Evolutionary conservation across 2,329 filamentous ascomycete species (phyloP).

Genomic region (Xylaria multiplex): DNA sequence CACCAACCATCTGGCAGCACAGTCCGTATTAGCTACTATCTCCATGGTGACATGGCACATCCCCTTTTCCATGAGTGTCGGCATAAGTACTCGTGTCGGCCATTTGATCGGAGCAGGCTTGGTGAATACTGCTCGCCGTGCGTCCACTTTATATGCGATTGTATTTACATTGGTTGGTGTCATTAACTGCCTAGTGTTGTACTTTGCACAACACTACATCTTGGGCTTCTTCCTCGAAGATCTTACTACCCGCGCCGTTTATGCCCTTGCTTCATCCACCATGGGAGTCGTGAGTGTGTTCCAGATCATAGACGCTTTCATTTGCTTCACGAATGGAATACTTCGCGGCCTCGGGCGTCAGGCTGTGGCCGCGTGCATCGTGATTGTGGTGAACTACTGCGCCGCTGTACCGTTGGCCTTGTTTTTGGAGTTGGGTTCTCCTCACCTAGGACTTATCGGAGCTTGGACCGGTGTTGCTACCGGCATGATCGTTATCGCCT

Average conservation of each 20-base stretch:
- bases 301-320: conserved; percentile 49
- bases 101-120: conserved; percentile 55
- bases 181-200: conserved; percentile 49
- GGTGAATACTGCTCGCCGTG: conserved; percentile 48
- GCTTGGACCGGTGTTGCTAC: conserved; percentile 51
- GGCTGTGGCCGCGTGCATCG: conserved; percentile 51
- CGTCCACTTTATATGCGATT: conserved; percentile 46
- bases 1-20: conserved; percentile 55
- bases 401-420: conserved; percentile 52
- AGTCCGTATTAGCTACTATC: conserved; percentile 54
- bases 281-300: conserved; percentile 50
- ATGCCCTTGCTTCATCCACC: conserved; percentile 29
- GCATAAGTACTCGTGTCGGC: conserved; percentile 55
- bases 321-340: conserved; percentile 51
- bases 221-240: conserved; percentile 50
- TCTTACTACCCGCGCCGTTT: conserved; percentile 21
- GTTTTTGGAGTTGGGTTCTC: conserved; percentile 52
- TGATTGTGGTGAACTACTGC: conserved; percentile 52
- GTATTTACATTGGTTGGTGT: conserved; percentile 49
- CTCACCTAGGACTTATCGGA: conserved; percentile 47
- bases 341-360: conserved; percentile 54
- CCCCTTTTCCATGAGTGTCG: conserved; percentile 56
- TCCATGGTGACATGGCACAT: conserved; percentile 56
- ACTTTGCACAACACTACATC: conserved; percentile 46
- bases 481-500: conserved; percentile 49